phyloP scores from a whole-genome alignment of 2,329 filamentous ascomycete species.

The Parasarocladium wereldwijsianum region DNA sequence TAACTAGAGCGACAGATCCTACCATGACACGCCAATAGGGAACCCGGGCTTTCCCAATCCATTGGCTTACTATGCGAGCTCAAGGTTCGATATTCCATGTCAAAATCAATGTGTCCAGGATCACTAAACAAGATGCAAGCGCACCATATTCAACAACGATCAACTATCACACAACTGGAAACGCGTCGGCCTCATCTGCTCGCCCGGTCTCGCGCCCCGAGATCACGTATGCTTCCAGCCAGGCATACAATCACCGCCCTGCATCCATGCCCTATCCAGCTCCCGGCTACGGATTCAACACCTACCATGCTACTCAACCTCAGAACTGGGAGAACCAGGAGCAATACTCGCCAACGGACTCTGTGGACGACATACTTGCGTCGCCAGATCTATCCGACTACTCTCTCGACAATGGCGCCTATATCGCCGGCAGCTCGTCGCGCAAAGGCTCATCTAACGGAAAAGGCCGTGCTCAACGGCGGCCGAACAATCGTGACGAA shows the following conservation, averaged over 20 bases:
- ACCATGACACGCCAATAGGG: no score
- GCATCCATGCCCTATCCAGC: slow-evolving; percentile 25
- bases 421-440: slow-evolving; percentile 9
- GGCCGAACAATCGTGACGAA: slow-evolving; percentile 71
- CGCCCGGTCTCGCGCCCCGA: slow-evolving; percentile 11
- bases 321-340: slow-evolving; percentile 33
- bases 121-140: no score
- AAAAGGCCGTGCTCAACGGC: slow-evolving; percentile 43
- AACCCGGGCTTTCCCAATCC: no score
- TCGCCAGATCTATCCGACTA: slow-evolving; percentile 48
- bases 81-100: no score
- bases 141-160: no score
- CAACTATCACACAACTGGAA: no score
- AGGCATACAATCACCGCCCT: slow-evolving; percentile 4
- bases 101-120: no score
- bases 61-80: no score
- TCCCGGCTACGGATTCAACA: slow-evolving; percentile 13
- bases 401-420: slow-evolving; percentile 35
- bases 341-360: slow-evolving; percentile 41
- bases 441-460: slow-evolving; percentile 19
- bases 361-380: slow-evolving; percentile 41
- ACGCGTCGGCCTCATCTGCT: slow-evolving; percentile 21
- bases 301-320: slow-evolving; percentile 25
- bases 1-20: no score
- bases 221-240: slow-evolving; percentile 2